Evolutionary conservation across 345 rosid genomes (phyloP).

Genomic region (Erysimum cheiranthoides): DNA sequence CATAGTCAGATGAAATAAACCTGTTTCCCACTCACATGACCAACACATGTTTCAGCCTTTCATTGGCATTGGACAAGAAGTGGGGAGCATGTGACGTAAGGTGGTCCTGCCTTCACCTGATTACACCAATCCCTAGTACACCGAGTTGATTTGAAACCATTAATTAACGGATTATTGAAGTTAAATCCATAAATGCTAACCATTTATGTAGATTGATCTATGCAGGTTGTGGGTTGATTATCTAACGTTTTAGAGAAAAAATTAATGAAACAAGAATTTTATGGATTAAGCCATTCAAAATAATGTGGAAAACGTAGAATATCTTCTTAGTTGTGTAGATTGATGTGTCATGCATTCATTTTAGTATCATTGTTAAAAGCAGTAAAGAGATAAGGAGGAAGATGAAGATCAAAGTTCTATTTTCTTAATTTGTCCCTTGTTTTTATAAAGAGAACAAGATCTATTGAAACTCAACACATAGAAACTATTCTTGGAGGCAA

Average conservation of each 20-base stretch:
- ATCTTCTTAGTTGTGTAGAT: not conserved
- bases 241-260: no score
- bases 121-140: not conserved
- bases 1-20: slow-evolving; percentile 19
- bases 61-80: slow-evolving; percentile 33
- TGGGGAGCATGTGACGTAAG: slow-evolving; percentile 32
- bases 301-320: not conserved
- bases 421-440: not conserved
- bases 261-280: not conserved
- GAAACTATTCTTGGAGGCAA: not conserved
- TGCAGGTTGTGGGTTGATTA: no score
- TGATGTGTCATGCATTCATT: no score
- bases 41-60: slow-evolving; percentile 33
- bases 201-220: no score
- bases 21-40: slow-evolving; percentile 37
- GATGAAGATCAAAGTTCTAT: not conserved
- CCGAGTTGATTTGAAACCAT: not conserved
- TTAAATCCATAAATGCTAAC: not conserved
- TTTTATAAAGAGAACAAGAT: not conserved
- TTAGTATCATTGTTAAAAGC: no score
- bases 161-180: not conserved
- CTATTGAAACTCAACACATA: not conserved
- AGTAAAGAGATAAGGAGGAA: not conserved
- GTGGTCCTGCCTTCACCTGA: slow-evolving; percentile 33
- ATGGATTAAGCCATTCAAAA: not conserved